Percentiles rank a stretch among this genome's conserved stretches.
phyloP scores from a whole-genome alignment of 1,284 basidiomycete species.

The Neonothopanus nambi region DNA sequence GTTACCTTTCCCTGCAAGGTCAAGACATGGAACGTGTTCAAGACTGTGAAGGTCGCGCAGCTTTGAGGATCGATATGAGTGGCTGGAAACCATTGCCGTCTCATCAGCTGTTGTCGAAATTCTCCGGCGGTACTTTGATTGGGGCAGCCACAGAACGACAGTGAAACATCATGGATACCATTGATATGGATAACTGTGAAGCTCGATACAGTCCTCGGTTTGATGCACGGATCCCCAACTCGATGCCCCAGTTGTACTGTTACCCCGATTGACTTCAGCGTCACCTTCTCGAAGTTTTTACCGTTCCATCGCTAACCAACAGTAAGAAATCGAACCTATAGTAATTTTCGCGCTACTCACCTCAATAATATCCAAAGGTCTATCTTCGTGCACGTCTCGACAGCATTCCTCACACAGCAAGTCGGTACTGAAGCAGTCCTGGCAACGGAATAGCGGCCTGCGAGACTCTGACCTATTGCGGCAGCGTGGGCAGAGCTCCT shows the following conservation, averaged over 20 bases:
- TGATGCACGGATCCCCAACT: not conserved
- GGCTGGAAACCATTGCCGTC: constrained; percentile 8
- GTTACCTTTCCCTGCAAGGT: constrained; percentile 3
- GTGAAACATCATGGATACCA: constrained; percentile 1
- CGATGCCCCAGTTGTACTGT: constrained; percentile 19
- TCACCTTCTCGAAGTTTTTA: constrained; percentile 4
- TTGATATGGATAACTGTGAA: too few species aligned
- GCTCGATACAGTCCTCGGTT: too few species aligned
- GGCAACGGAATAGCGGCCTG: constrained; percentile 15
- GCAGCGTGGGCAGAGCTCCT: not conserved
- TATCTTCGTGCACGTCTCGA: constrained; percentile 8
- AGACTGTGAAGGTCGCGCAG: constrained; percentile 3
- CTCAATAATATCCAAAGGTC: constrained; percentile 21
- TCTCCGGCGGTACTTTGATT: not conserved
- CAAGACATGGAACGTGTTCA: constrained; percentile 5
- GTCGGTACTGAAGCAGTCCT: constrained; percentile 12
- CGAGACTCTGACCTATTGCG: not conserved
- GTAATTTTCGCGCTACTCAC: constrained; percentile 10
- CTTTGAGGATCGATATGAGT: constrained; percentile 7
- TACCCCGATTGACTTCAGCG: constrained; percentile 10
- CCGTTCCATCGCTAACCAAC: constrained; percentile 18
- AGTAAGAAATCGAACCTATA: not conserved
- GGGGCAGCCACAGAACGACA: constrained; percentile 5
- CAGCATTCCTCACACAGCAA: constrained; percentile 19
- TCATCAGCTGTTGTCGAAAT: constrained; percentile 5